Evolutionary conservation across 2,329 filamentous ascomycete species (phyloP), one percentile per base, ranked within the genome.

Genomic region (Didymellaceae sp.): DNA sequence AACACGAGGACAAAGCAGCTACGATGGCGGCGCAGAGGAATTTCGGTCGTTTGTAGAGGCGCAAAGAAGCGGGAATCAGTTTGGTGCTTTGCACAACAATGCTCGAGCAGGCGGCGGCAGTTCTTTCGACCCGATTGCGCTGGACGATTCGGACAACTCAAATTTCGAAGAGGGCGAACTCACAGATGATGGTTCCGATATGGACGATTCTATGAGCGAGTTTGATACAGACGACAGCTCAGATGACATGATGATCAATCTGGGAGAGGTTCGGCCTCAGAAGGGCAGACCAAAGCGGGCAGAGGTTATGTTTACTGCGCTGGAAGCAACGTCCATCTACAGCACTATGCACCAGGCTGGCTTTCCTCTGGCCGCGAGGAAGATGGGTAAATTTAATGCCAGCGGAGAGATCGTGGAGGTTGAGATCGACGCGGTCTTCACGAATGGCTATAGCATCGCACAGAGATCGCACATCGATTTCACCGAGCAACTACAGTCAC

Each of bases 201-300:
- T 38, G 41, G 45, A 45, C 24, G 45, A 48, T 9, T 41, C 45
- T 11, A 41, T 47, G 22, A 49, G 40, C 34, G 55, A 58, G 16
- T 24, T 53, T 13, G 62, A 60, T 21, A 54, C 57, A 37, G 35
- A 56, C 21, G 30, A 61, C 24, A 49, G 35, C 21, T 44, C 38
- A 8, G 51, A 47, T 22, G 62, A 63, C 9, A 62, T 65, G 44
- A 58, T 57, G 40, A 65, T 64, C 54, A 65, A 65, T 20, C 53
- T 65, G 4, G 46, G 62, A 17, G 54, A 54, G 34, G 47, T 45
- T 20, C 50, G 47, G 7, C 42, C 40, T 7, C 28, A 44, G 13
- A 42, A 50, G 22, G 31, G 45, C 17, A 30, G 38, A 17, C 26
- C 31, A 8, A 28, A 18, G 10, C 49, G 43, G 37, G 48, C 61